Base-by-base conservation (phyloP, 768 basidiomycete species). In the Nidularia sp. region DNA sequence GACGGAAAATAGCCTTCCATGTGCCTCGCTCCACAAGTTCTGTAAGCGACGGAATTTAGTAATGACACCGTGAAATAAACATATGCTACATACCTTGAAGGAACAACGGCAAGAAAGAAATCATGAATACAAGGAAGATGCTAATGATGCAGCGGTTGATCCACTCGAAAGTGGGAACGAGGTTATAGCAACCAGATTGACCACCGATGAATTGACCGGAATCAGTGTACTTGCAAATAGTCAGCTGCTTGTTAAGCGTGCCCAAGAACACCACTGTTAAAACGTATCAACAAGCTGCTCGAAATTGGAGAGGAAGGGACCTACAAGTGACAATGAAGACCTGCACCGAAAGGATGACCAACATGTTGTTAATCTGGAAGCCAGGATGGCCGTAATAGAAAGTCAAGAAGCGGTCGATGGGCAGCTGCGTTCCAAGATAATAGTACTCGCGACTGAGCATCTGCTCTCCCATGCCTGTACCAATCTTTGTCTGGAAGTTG, bases 391-490 rank as follows among this genome's bases (percentile, higher is more conserved):
- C 95, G 60, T 99, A 99, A 76, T 99, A 98, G 80, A 98, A 99
- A 47, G 97, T 99, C 70, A 99, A 75, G 85, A 99, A 99, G 44
- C 97, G 86, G 67, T 99, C 97, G 66, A 98, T 87, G 35, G 97
- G 95, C 49, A 99, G 81, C 66, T 98, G 97, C 22, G 97, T 99
- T 31, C 97, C 97, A 56, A 99, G 72, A 63, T 98, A 98, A 70
- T 99, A 99, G 68, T 99, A 98, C 71, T 98, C 97, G 56, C 97
- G 85, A 72, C 93, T 97, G 62, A 99, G 81, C 92, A 98, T 93
- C 70, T 99, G 97, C 67, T 99, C 97, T 35, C 97, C 97, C 97
- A 99, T 99, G 69, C 97, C 97, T n/a, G 95, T 98, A 9, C 97
- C 96, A 62, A 99, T 95, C 83, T 99, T 99, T 52, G 97, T 99